phyloP scores from a whole-genome alignment of 805 yeast species.

The Yamadazyma olivae region DNA sequence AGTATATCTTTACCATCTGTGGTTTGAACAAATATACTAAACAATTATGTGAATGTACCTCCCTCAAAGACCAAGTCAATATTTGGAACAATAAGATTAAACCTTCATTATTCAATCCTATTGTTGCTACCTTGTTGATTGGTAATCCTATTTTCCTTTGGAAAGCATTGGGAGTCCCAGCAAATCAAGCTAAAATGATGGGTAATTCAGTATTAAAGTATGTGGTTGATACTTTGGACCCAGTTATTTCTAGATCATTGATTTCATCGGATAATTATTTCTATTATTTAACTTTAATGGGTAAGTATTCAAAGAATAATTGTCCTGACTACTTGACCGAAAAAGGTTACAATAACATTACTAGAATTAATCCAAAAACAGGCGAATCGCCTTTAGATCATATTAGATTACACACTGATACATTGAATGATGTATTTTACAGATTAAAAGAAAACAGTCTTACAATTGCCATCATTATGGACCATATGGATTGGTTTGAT shows the following conservation, averaged over 20 bases:
- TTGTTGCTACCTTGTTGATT: conserved; percentile 62
- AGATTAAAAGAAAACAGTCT: conserved; percentile 60
- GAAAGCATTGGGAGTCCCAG: conserved; percentile 90
- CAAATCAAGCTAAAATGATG: conserved; percentile 80
- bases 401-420: conserved; percentile 77
- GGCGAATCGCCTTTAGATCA: conserved; percentile 56
- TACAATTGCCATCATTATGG: conserved; percentile 81
- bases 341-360: conserved; percentile 52
- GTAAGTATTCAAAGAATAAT: conserved; percentile 55
- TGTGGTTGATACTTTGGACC: conserved; percentile 76
- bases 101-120: conserved; percentile 69
- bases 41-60: conserved; percentile 53
- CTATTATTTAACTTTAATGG: conserved; percentile 66
- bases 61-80: conserved; percentile 57
- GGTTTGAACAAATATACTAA: conserved; percentile 53
- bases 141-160: conserved; percentile 86
- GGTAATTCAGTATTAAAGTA: conserved; percentile 68
- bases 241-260: conserved; percentile 60
- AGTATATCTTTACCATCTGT: conserved; percentile 52
- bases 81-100: conserved; percentile 64
- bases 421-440: conserved; percentile 69
- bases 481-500: conserved; percentile 90
- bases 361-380: conserved; percentile 22
- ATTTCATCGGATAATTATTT: conserved; percentile 74
- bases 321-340: conserved; percentile 75